These are phyloP conservation scores for Magnolia officinalis DNA, from an alignment of 164 flowering plant species.

Conservation along the genomic window DNA sequence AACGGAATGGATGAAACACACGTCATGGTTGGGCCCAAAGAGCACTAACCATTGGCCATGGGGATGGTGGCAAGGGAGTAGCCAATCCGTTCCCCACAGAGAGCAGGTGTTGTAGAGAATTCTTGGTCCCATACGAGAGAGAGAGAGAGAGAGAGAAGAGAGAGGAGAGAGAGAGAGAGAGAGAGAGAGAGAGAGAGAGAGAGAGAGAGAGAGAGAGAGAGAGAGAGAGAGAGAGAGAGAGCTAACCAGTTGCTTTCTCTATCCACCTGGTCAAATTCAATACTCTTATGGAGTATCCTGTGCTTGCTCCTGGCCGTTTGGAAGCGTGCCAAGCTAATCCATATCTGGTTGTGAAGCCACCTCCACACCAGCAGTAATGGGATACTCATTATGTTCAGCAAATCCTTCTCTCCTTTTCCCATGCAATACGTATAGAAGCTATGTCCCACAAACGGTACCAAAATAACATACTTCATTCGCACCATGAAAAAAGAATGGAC, in stretches of 20 bases:
- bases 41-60: too few relatives aligned
- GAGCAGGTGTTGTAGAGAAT: neutral
- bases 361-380: conserved; percentile 3
- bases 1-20: too few relatives aligned
- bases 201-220: neutral
- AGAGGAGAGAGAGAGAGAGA: too few relatives aligned
- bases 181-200: neutral
- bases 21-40: too few relatives aligned
- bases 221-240: neutral
- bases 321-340: conserved; percentile 11
- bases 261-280: conserved; percentile 23
- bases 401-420: neutral
- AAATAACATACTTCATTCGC: conserved; percentile 1
- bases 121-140: neutral
- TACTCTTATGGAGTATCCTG: conserved; percentile 23
- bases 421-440: neutral
- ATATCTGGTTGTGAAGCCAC: conserved; percentile 8
- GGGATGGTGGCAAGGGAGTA: too few relatives aligned
- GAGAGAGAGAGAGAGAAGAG: neutral
- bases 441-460: conserved; percentile 4
- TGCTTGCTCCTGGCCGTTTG: conserved; percentile 9
- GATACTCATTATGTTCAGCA: neutral
- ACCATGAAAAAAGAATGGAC: neutral
- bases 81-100: too few relatives aligned
- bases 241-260: conserved; percentile 4